These are phyloP conservation scores for Nissolia schottii DNA, from an alignment of 306 rosid genomes.

Conservation along the genomic window DNA sequence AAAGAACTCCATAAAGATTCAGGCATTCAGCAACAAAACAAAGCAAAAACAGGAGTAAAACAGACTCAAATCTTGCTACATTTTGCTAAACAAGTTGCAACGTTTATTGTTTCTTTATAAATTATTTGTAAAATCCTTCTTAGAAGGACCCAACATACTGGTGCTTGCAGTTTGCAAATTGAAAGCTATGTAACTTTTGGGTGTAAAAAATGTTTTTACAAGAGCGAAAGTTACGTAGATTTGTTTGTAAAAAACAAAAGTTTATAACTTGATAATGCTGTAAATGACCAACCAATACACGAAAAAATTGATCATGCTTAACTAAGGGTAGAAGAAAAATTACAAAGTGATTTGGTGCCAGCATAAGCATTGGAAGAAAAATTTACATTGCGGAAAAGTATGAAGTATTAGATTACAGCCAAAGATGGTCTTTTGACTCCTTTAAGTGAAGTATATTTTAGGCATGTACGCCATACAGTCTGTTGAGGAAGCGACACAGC, in stretches of 20 bases:
- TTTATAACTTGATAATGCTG: not conserved
- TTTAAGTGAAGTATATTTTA: not conserved
- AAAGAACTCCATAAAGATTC: too few relatives aligned
- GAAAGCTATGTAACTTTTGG: not conserved
- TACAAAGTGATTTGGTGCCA: not conserved
- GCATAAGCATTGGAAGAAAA: not conserved
- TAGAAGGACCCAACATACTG: not conserved
- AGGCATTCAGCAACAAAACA: too few relatives aligned
- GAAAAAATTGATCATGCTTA: not conserved
- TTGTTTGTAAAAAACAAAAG: not conserved
- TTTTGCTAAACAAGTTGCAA: not conserved
- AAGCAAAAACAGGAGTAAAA: too few relatives aligned
- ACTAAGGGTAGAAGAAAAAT: not conserved
- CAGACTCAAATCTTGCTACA: too few relatives aligned
- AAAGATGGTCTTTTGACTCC: not conserved
- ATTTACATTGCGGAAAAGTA: not conserved
- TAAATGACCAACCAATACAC: not conserved
- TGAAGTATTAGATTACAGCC: not conserved
- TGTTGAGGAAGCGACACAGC: not conserved
- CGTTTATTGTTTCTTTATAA: not conserved
- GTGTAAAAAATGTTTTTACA: not conserved
- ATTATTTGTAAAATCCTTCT: not conserved
- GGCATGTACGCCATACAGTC: not conserved
- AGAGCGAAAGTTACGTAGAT: not conserved
- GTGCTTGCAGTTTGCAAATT: not conserved